Evolutionary conservation across 305 asterid species (phyloP), one percentile per base, ranked within the genome.

Genomic region (Fraxinus angustifolia): DNA sequence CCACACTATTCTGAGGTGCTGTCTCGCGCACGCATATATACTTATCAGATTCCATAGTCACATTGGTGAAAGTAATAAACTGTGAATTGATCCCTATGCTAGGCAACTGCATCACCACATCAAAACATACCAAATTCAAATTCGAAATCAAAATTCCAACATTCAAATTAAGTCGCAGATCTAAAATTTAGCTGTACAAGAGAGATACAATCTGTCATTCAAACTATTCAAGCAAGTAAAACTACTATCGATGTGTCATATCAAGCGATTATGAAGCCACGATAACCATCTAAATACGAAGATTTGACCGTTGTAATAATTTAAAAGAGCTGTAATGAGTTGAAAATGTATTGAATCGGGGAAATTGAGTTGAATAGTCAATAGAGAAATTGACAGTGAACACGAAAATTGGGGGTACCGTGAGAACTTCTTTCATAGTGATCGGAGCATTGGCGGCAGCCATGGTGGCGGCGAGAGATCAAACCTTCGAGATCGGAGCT

Each of bases 31-130:
- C 98, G 58, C 99, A 96, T 58, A 96, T 96, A 80, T 88, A 96
- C 87, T 91, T 96, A 71, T 96, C 98, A 45, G 98, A 96, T 90
- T 96, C 99, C 99, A 96, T 96, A 0, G 99, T 96, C 76, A 96
- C 98, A 71, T 96, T 94, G 4, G 99, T 96, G 82, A 96, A 96
- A 36, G 99, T 96, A 83, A 96, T 93, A 87, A 96, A 96, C 89
- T 94, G 99, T 4, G 88, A 93, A 82, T 91, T 93, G 95, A 96
- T 93, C 91, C 99, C 99, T 88, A 94, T 81, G 90, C 97, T 94
- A 72, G 96, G 85, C 89, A 96, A 82, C 99, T 94, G 97, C 96
- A 87, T 81, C 87, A 84, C 77, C 84, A 87, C 83, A 87, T 80
- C 84, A 83, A 53, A 81, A 74, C 78, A 81, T 78, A 58, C 70